Percentiles rank a stretch among this genome's conserved stretches.
phyloP scores from a whole-genome alignment of 257 asterid species.

The Fraxinus anomala region DNA sequence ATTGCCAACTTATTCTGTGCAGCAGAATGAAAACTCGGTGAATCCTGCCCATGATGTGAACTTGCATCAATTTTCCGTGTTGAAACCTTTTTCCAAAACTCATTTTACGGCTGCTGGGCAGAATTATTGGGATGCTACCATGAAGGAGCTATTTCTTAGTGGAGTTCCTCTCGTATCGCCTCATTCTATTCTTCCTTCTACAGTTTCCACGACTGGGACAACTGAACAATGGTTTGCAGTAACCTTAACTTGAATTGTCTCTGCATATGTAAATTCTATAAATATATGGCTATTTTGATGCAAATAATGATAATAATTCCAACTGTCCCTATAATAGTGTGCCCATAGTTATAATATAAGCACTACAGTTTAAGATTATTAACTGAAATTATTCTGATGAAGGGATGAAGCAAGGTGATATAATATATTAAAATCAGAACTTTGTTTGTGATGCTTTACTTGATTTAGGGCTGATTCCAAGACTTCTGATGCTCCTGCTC shows the following conservation, averaged over 20 bases:
- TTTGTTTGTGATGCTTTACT: constrained; percentile 16
- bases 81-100: constrained; percentile 38
- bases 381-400: neutral
- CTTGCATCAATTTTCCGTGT: constrained; percentile 1
- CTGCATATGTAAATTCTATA: neutral
- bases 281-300: neutral
- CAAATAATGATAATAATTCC: neutral
- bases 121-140: constrained; percentile 35
- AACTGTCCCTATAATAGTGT: neutral
- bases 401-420: neutral
- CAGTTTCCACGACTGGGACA: constrained; percentile 41
- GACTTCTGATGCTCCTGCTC: constrained; percentile 47
- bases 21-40: constrained; percentile 33
- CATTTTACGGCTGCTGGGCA: constrained; percentile 38
- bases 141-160: constrained; percentile 51
- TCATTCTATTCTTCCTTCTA: constrained; percentile 29
- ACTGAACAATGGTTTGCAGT: constrained; percentile 56
- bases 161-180: constrained; percentile 39
- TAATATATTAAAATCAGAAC: neutral
- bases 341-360: neutral
- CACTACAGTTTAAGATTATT: neutral
- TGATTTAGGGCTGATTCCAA: constrained; percentile 46
- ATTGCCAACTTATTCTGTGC: constrained; percentile 26
- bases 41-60: constrained; percentile 12
- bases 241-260: neutral